Evolutionary conservation across 192 early-diverging fungal genomes (phyloP).

Genomic region (Coemansia sp.): DNA sequence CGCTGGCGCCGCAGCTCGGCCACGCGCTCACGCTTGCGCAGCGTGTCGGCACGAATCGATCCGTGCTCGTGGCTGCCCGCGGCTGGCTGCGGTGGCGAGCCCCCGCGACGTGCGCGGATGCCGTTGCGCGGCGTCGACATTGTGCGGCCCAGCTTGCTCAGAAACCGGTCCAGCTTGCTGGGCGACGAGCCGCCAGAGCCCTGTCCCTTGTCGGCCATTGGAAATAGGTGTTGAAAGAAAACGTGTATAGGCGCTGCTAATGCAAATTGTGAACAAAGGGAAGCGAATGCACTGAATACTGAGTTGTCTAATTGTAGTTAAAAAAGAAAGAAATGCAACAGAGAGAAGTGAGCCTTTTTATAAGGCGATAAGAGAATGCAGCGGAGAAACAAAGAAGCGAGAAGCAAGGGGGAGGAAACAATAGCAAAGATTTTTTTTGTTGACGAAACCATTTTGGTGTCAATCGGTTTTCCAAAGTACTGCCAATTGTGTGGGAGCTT

Average conservation of each 20-base stretch:
- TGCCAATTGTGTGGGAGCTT: too few relatives aligned
- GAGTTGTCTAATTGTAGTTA: too few relatives aligned
- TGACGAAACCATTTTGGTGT: too few relatives aligned
- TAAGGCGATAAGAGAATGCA: too few relatives aligned
- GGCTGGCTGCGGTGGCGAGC: slow-evolving; percentile 3
- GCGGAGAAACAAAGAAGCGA: too few relatives aligned
- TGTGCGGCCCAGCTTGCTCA: slow-evolving; percentile 19
- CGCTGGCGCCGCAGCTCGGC: slow-evolving; percentile 34
- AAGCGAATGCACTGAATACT: too few relatives aligned
- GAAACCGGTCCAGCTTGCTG: slow-evolving; percentile 14
- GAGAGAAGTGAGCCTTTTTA: background rate
- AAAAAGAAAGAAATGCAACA: background rate
- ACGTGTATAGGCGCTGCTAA: too few relatives aligned
- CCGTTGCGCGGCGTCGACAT: slow-evolving; percentile 19
- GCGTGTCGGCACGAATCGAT: slow-evolving; percentile 18
- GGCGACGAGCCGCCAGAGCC: slow-evolving; percentile 9
- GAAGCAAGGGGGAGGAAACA: too few relatives aligned
- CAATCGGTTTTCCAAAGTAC: too few relatives aligned
- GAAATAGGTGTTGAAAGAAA: too few relatives aligned
- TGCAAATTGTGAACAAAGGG: too few relatives aligned
- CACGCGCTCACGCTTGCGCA: slow-evolving; percentile 38
- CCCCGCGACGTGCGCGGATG: slow-evolving; percentile 26
- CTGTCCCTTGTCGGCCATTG: background rate
- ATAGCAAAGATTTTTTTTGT: too few relatives aligned
- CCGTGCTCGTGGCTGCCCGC: background rate